Percentiles rank a stretch among this genome's conserved stretches.
phyloP scores from a whole-genome alignment of 2,329 filamentous ascomycete species.

The Daldinia sp. region DNA sequence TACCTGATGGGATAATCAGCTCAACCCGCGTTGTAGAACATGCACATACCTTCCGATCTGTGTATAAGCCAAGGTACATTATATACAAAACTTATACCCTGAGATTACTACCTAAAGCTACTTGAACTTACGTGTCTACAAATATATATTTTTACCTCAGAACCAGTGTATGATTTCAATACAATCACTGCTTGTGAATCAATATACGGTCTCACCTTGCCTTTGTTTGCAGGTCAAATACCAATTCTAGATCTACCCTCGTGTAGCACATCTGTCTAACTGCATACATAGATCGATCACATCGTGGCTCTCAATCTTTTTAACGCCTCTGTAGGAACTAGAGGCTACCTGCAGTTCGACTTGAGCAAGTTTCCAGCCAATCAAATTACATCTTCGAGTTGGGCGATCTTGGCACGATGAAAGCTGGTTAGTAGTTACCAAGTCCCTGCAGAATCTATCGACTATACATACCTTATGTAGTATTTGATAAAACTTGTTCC shows the following conservation, averaged over 20 bases:
- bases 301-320: not conserved
- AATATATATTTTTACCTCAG: not conserved
- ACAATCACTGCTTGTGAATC: too few relatives aligned
- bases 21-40: constrained; percentile 5
- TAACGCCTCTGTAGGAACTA: constrained; percentile 12
- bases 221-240: too few relatives aligned
- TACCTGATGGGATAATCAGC: not conserved
- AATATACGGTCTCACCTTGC: too few relatives aligned
- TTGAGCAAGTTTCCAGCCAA: constrained; percentile 29
- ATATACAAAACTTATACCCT: not conserved
- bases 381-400: not conserved
- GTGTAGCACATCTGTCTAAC: not conserved
- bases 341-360: constrained; percentile 34
- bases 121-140: not conserved
- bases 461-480: too few relatives aligned
- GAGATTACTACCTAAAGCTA: too few relatives aligned
- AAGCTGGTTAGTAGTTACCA: not conserved
- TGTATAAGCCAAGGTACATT: not conserved
- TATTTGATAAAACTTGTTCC: too few relatives aligned
- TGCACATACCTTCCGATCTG: not conserved
- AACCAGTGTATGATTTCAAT: not conserved
- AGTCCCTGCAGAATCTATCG: not conserved
- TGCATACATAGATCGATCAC: not conserved
- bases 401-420: not conserved
- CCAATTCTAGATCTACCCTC: too few relatives aligned